phyloP scores from a whole-genome alignment of 768 basidiomycete species.

The Peribolospora baueri region DNA sequence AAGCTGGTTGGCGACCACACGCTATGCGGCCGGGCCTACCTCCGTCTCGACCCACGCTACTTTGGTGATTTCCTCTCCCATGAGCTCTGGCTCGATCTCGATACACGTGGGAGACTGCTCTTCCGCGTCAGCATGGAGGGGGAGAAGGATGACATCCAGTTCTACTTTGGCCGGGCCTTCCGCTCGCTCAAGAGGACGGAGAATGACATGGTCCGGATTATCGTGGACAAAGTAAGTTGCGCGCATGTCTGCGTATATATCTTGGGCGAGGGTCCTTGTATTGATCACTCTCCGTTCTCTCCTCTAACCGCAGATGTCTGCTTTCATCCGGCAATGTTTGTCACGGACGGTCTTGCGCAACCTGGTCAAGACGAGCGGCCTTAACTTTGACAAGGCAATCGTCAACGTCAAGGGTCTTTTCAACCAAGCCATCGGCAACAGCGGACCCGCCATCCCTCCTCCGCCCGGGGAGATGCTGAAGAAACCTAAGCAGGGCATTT shows the following conservation, averaged over 20 bases:
- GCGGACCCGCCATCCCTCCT: slow-evolving; percentile 47
- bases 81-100: slow-evolving; percentile 77
- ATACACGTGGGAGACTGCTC: slow-evolving; percentile 49
- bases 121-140: slow-evolving; percentile 92
- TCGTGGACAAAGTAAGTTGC: slow-evolving; percentile 70
- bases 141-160: slow-evolving; percentile 91
- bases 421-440: slow-evolving; percentile 45
- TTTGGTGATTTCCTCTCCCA: slow-evolving; percentile 74
- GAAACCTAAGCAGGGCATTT: slow-evolving; percentile 37
- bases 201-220: slow-evolving; percentile 80
- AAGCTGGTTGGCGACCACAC: slow-evolving; percentile 66
- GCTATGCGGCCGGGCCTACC: slow-evolving; percentile 56
- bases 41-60: slow-evolving; percentile 69
- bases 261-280: background rate
- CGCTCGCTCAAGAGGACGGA: slow-evolving; percentile 69
- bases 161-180: slow-evolving; percentile 91
- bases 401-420: slow-evolving; percentile 60
- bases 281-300: background rate
- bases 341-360: slow-evolving; percentile 52
- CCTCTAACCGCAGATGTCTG: slow-evolving; percentile 45
- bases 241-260: background rate
- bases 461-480: slow-evolving; percentile 51
- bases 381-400: slow-evolving; percentile 42
- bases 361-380: slow-evolving; percentile 36
- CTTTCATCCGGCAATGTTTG: slow-evolving; percentile 66